Conservation (phyloP, 108 stramenopile genomes). For the Stephanodiscus minutulus region DNA sequence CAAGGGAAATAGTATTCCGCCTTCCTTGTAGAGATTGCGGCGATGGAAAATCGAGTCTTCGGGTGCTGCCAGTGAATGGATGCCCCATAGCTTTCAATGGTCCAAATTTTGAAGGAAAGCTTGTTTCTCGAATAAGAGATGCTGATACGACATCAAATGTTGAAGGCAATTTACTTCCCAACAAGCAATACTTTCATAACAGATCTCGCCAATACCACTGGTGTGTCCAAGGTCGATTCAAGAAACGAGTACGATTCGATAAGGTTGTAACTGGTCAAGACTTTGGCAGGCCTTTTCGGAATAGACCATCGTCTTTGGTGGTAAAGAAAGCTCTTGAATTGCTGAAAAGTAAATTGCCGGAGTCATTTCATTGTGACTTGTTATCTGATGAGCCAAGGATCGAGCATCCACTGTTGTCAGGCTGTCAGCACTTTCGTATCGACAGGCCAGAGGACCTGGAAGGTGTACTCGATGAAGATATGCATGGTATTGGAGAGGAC, state of each 20-base stretch:
- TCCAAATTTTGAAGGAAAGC: constrained; percentile 36
- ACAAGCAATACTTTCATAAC: constrained; percentile 36
- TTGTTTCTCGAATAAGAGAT: constrained; percentile 41
- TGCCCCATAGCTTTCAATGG: constrained; percentile 19
- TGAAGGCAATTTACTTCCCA: constrained; percentile 13
- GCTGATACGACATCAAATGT: constrained; percentile 10
- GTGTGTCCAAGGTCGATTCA: constrained; percentile 51
- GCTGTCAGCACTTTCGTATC: constrained; percentile 51
- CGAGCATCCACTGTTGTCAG: constrained; percentile 53
- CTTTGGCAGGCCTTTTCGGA: constrained; percentile 48
- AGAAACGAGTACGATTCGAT: constrained; percentile 39
- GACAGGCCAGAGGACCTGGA: constrained; percentile 30
- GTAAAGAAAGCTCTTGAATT: constrained; percentile 39
- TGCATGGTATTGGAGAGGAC: constrained; percentile 27
- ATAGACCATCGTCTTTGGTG: constrained; percentile 31
- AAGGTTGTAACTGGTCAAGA: constrained; percentile 56
- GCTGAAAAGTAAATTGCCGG: constrained; percentile 41
- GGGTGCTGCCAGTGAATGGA: constrained; percentile 34
- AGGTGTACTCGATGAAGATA: constrained; percentile 2
- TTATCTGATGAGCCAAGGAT: constrained; percentile 38
- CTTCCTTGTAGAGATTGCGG: constrained; percentile 2
- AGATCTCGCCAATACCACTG: constrained; percentile 47
- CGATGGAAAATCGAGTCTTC: neutral
- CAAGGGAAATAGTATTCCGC: constrained; percentile 5
- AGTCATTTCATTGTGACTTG: constrained; percentile 50